Evolutionary conservation across 169 alveolate species (phyloP).

Genomic region (Cystoisospora suis): DNA sequence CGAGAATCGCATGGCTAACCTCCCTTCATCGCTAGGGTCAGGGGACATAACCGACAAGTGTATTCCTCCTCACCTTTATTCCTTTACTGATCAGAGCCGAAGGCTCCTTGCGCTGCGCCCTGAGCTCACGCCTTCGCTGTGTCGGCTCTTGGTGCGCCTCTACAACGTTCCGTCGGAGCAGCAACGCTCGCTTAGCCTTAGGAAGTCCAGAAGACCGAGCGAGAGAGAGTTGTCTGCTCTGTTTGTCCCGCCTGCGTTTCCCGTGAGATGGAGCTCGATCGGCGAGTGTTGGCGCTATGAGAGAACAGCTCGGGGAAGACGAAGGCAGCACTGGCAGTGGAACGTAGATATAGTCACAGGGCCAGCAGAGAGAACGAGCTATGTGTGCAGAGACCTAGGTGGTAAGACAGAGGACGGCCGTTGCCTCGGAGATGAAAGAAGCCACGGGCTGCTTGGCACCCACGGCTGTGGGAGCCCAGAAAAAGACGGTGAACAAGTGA

Average conservation of each 20-base stretch:
- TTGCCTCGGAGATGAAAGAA: too few species aligned
- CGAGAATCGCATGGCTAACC: too few species aligned
- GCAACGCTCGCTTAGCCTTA: not conserved
- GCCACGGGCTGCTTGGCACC: not conserved
- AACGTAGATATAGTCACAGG: constrained; percentile 74
- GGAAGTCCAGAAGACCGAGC: not conserved
- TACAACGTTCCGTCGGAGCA: not conserved
- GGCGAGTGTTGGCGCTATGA: constrained; percentile 74
- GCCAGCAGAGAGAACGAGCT: not conserved
- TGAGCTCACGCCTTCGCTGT: constrained; percentile 71
- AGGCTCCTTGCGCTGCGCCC: constrained; percentile 68
- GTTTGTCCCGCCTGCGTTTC: constrained; percentile 39
- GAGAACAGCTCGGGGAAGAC: constrained; percentile 67
- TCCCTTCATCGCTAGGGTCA: too few species aligned
- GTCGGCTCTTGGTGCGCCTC: constrained; percentile 65
- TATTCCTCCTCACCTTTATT: constrained; percentile 62
- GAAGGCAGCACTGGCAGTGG: constrained; percentile 81
- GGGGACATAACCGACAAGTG: too few species aligned
- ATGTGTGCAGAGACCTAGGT: not conserved
- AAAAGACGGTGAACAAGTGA: not conserved
- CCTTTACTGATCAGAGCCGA: constrained; percentile 43
- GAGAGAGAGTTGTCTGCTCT: constrained; percentile 32
- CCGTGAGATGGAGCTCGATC: constrained; percentile 64
- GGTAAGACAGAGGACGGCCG: not conserved
- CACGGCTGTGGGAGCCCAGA: not conserved